Conservation (phyloP, 148 eudicot species). For the Spergularia bocconei region DNA sequence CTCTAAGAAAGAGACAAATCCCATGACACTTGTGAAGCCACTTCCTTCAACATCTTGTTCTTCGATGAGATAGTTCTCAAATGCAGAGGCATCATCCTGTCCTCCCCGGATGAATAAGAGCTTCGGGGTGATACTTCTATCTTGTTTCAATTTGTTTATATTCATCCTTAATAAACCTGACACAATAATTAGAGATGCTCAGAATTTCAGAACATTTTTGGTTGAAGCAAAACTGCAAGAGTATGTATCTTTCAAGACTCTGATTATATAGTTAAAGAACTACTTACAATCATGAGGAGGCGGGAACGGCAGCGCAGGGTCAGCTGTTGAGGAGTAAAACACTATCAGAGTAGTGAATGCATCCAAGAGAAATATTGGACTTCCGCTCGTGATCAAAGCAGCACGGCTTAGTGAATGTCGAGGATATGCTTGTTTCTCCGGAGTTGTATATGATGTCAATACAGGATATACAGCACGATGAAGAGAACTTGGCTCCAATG, state of each 20-base stretch:
- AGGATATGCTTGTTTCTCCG: constrained; percentile 89
- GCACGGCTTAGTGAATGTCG: constrained; percentile 99
- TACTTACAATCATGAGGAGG: constrained; percentile 98
- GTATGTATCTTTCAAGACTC: not conserved
- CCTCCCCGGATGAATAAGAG: constrained; percentile 84
- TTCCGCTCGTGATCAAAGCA: constrained; percentile 85
- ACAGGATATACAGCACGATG: constrained; percentile 89
- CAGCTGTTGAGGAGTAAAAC: constrained; percentile 90
- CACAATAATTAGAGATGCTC: constrained; percentile 8
- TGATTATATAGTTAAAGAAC: not conserved
- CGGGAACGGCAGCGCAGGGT: constrained; percentile 82
- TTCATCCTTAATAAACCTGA: constrained; percentile 71
- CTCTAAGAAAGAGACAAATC: constrained; percentile 94
- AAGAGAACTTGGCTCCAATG: constrained; percentile 91
- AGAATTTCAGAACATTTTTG: not conserved
- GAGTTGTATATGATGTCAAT: constrained; percentile 70
- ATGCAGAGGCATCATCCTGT: constrained; percentile 78
- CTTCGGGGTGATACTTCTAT: constrained; percentile 88
- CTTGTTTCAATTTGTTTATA: constrained; percentile 90
- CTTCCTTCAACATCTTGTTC: constrained; percentile 93
- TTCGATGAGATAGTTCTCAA: constrained; percentile 91
- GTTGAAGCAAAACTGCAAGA: not conserved
- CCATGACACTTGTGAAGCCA: constrained; percentile 81
- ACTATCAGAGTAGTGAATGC: constrained; percentile 89
- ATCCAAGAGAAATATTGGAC: constrained; percentile 96